A percentile compares a stretch with the other conserved stretches of the same genome.
Conservation (phyloP, 2,329 filamentous ascomycete species). For the Hypoxylon sp. region DNA sequence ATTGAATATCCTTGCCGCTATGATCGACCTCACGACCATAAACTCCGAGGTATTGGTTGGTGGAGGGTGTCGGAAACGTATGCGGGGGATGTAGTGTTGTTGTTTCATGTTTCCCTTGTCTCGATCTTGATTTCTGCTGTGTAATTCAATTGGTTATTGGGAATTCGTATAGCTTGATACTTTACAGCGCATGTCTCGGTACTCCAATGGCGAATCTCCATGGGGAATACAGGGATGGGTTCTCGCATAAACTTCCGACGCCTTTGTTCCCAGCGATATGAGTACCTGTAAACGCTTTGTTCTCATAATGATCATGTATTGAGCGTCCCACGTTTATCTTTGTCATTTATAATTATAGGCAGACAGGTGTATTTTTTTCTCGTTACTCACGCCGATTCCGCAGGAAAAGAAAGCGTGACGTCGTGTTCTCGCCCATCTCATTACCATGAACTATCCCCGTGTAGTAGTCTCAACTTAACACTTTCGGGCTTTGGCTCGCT, state of each 20-base stretch:
- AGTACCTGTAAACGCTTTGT: neutral
- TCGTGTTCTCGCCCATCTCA: too few species aligned
- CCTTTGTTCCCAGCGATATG: neutral
- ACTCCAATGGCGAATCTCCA: slow-evolving; percentile 6
- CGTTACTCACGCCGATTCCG: too few species aligned
- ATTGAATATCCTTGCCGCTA: slow-evolving; percentile 29
- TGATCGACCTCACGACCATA: slow-evolving; percentile 34
- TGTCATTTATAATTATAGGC: too few species aligned
- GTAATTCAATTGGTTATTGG: slow-evolving; percentile 18
- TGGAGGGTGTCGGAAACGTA: slow-evolving; percentile 15
- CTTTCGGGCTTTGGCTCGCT: slow-evolving; percentile 2
- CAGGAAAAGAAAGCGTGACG: too few species aligned
- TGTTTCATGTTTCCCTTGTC: slow-evolving; percentile 28
- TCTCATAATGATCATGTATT: too few species aligned
- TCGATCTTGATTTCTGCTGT: neutral
- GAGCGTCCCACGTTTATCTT: too few species aligned
- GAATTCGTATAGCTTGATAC: too few species aligned
- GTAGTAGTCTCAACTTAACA: neutral
- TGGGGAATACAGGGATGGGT: neutral
- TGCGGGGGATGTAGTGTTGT: slow-evolving; percentile 23
- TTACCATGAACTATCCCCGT: too few species aligned
- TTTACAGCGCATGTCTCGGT: too few species aligned
- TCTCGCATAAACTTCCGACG: neutral
- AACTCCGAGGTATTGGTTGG: slow-evolving; percentile 27
- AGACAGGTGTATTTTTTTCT: too few species aligned